Conservation (phyloP, 345 rosid species). For the Acer negundo region DNA sequence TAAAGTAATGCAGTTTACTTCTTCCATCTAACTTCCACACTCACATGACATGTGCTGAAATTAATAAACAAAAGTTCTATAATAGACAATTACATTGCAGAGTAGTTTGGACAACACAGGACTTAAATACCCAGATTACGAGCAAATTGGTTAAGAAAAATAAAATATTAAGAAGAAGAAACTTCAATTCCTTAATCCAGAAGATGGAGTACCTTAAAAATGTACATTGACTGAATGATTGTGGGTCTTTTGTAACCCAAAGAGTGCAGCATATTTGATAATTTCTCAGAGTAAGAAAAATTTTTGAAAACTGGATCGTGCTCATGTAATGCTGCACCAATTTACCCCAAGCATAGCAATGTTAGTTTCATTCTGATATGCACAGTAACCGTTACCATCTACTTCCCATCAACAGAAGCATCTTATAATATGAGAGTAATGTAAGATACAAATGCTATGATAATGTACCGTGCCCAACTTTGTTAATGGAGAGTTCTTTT, state of each 20-base stretch:
- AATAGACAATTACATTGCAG: background rate
- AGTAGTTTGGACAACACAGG: background rate
- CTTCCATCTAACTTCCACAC: conserved; percentile 4
- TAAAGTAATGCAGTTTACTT: background rate
- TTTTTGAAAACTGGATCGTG: conserved; percentile 69
- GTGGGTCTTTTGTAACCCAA: conserved; percentile 81
- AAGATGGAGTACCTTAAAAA: conserved; percentile 67
- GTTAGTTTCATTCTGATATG: conserved; percentile 1
- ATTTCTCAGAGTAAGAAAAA: conserved; percentile 62
- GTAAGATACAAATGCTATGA: background rate
- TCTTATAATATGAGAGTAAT: background rate
- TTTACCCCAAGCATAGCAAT: conserved; percentile 14
- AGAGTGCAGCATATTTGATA: conserved; percentile 60
- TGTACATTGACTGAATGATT: conserved; percentile 90
- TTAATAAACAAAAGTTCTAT: background rate
- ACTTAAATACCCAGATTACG: background rate
- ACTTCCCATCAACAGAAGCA: conserved; percentile 14
- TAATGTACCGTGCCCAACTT: conserved; percentile 90
- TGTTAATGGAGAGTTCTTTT: conserved; percentile 86
- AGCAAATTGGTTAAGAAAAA: background rate
- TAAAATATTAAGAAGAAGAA: background rate
- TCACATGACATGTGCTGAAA: background rate
- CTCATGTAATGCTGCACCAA: conserved; percentile 80
- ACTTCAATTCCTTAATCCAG: conserved; percentile 13
- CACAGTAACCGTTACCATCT: background rate